Base-by-base conservation (phyloP, 495 filamentous ascomycete genomes). In the Aspergillus bridgeri region DNA sequence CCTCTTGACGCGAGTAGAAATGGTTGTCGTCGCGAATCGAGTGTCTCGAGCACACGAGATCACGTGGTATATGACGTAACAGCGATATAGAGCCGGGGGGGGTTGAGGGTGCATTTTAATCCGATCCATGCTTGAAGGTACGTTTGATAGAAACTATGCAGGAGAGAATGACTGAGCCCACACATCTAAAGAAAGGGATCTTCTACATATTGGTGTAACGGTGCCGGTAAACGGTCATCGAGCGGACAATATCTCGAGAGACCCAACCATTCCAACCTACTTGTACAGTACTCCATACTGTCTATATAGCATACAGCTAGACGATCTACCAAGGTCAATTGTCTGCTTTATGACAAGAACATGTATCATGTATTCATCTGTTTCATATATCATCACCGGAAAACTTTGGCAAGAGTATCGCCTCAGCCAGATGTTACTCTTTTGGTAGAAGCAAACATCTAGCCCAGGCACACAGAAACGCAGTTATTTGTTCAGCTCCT, bases 401-500 rank as follows among this genome's bases (percentile, higher is more conserved):
- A 38, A 11, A 38, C 33, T 15, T 15, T 13, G 6, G 6, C 27
- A 29, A 7, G 13, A 38, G 33, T 15, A 38, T 38, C 7, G 33
- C 11, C 33, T 13, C 7, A 7, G 9, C 2, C 13, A 38, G 33
- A 38, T 13, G 0, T 13, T 13, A 3, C 3, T 15, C 33, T 15
- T 38, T 15, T 15, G 33, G 5, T 15, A 2, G 33, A 38, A 15
- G 33, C 0, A 1, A 38, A 38, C 13, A 38, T 15, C 33, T 38
- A 15, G 33, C 5, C 33, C 33, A 8, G 9, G 33, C n/a, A 42
- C 38, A 19, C 21, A 45, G 50, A 8, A 42, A 22, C 6, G 42
- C 48, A 17, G 42, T 27, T 78, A 80, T 69, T 88, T 83, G 75
- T 90, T 89, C 61, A 91, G 61, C 62, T 83, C 81, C 63, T 83